Evolutionary conservation across 2,329 filamentous ascomycete species (phyloP).

Genomic region (Bipolaris bicolor): DNA sequence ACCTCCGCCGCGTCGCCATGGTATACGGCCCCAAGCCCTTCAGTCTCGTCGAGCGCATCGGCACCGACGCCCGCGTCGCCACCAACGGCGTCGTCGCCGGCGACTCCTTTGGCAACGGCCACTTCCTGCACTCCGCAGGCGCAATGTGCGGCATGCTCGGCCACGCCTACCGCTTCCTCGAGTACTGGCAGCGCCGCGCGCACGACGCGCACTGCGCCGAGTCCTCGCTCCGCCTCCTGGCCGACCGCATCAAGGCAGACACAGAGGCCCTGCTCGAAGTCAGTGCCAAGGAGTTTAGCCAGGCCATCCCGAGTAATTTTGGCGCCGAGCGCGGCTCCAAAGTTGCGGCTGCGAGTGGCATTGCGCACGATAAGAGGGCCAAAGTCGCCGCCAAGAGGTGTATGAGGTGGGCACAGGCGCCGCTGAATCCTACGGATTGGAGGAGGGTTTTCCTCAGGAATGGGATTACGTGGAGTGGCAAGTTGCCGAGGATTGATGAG

Average conservation of each 20-base stretch:
- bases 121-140: constrained; percentile 23
- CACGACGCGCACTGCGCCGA: constrained; percentile 14
- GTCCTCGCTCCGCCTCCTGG: constrained; percentile 18
- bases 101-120: constrained; percentile 26
- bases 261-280: constrained; percentile 23
- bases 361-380: constrained; percentile 16
- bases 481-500: constrained; percentile 16
- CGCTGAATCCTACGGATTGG: constrained; percentile 25
- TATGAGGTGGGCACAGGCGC: constrained; percentile 17
- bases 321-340: constrained; percentile 18
- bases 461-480: constrained; percentile 18
- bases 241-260: constrained; percentile 23
- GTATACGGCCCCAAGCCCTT: constrained; percentile 26
- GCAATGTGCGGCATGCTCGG: constrained; percentile 29
- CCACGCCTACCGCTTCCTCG: constrained; percentile 21
- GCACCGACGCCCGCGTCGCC: constrained; percentile 17
- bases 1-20: constrained; percentile 22
- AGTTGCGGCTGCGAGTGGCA: constrained; percentile 23
- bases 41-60: constrained; percentile 25
- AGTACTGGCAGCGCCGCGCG: constrained; percentile 23
- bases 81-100: constrained; percentile 23
- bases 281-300: constrained; percentile 28
- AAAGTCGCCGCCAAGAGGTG: constrained; percentile 11
- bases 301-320: constrained; percentile 26
- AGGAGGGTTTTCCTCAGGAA: constrained; percentile 24